Evolutionary conservation across 257 asterid species (phyloP).

Genomic region (Fraxinus pennsylvanica): DNA sequence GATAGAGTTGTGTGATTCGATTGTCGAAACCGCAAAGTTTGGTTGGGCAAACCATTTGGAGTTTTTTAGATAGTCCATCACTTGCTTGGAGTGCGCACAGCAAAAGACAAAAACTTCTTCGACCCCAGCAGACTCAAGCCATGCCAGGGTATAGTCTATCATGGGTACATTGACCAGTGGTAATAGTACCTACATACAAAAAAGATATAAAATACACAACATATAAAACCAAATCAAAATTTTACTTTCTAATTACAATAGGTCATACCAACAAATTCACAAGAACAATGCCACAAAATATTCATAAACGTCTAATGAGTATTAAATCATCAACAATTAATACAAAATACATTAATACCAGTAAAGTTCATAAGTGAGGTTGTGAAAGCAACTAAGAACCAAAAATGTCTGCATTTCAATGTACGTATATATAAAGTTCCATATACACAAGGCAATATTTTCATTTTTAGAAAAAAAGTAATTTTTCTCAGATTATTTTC

Average conservation of each 20-base stretch:
- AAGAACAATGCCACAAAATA: background rate
- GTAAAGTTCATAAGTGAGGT: background rate
- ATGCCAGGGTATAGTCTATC: slow-evolving; percentile 90
- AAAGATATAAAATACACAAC: background rate
- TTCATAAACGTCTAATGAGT: background rate
- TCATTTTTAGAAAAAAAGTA: background rate
- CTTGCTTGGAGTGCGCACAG: slow-evolving; percentile 95
- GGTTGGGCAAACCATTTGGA: slow-evolving; percentile 79
- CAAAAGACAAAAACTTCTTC: slow-evolving; percentile 95
- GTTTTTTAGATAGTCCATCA: slow-evolving; percentile 64
- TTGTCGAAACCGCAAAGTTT: slow-evolving; percentile 64
- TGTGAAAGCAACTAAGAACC: background rate
- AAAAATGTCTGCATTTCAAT: background rate
- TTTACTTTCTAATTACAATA: slow-evolving; percentile 1
- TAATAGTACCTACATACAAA: slow-evolving; percentile 60
- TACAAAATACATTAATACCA: background rate
- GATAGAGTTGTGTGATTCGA: slow-evolving; percentile 76
- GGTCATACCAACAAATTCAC: background rate
- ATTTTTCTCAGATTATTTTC: background rate
- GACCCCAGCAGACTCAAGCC: slow-evolving; percentile 97
- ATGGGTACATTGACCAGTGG: slow-evolving; percentile 91
- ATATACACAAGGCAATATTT: background rate
- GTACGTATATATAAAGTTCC: background rate
- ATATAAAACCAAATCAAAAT: slow-evolving; percentile 1
- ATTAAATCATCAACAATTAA: background rate